Evolutionary conservation across 176 grass and related monocot species (phyloP).

Genomic region (Avena sativa): DNA sequence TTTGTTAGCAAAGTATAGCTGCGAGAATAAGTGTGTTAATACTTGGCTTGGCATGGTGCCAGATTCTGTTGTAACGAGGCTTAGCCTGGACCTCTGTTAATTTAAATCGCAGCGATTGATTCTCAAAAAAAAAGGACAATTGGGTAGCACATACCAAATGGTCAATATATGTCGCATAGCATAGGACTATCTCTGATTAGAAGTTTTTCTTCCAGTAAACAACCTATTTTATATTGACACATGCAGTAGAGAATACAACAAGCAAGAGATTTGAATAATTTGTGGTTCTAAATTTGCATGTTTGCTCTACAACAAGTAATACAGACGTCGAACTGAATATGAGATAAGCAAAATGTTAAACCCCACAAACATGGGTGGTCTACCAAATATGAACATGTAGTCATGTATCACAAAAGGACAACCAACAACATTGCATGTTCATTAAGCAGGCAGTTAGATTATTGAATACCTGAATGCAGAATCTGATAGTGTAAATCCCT

Average conservation of each 20-base stretch:
- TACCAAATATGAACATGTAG: not conserved
- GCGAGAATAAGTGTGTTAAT: too few relatives aligned
- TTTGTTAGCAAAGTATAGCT: too few relatives aligned
- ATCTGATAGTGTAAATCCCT: conserved; percentile 95
- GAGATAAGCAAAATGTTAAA: conserved; percentile 32
- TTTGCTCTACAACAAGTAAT: conserved; percentile 32
- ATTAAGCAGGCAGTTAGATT: conserved; percentile 20
- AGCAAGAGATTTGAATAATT: not conserved
- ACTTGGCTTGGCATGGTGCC: too few relatives aligned
- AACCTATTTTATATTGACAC: conserved; percentile 11
- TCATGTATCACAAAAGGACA: conserved; percentile 33
- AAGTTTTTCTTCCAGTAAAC: not conserved
- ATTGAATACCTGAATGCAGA: conserved; percentile 92
- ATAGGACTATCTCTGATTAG: not conserved
- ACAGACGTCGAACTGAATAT: not conserved
- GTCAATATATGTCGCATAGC: not conserved
- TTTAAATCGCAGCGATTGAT: too few relatives aligned
- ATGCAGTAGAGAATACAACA: conserved; percentile 23
- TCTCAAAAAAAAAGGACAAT: too few relatives aligned
- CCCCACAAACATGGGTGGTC: not conserved
- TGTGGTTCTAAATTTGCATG: not conserved
- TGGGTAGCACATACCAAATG: not conserved
- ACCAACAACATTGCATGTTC: conserved; percentile 8
- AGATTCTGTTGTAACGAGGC: too few relatives aligned
- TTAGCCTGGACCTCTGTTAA: too few relatives aligned